Conservation (phyloP, 305 asterid species). For the Nicotiana rustica region DNA sequence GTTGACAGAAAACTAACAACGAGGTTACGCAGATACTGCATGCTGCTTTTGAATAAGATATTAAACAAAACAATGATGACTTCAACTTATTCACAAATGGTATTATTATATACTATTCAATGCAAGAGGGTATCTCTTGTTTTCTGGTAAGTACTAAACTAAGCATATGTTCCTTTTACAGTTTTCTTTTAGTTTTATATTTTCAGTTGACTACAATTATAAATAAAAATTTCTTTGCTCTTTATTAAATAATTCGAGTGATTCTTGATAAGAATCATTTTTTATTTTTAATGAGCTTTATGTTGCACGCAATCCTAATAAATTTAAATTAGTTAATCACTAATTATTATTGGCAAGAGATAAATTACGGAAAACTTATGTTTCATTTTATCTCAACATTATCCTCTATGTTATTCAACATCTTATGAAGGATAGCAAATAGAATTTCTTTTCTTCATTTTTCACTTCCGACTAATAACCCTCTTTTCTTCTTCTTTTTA, state of each 20-base stretch:
- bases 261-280: no score
- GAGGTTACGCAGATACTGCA: conserved; percentile 27
- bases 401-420: no score
- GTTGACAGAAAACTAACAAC: conserved; percentile 45
- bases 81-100: not conserved
- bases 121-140: not conserved
- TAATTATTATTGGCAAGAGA: not conserved
- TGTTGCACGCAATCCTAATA: no score
- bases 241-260: not conserved
- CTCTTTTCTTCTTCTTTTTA: no score
- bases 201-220: not conserved
- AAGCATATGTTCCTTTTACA: not conserved
- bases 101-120: not conserved
- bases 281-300: no score
- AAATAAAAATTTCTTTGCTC: not conserved
- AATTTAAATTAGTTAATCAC: no score
- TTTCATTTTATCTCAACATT: not conserved
- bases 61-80: not conserved
- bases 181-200: not conserved
- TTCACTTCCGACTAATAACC: no score
- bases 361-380: no score
- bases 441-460: no score
- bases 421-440: no score
- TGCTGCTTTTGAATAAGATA: not conserved
- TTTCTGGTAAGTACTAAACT: not conserved